phyloP scores from a whole-genome alignment of 345 rosid species.

The Turritis glabra region DNA sequence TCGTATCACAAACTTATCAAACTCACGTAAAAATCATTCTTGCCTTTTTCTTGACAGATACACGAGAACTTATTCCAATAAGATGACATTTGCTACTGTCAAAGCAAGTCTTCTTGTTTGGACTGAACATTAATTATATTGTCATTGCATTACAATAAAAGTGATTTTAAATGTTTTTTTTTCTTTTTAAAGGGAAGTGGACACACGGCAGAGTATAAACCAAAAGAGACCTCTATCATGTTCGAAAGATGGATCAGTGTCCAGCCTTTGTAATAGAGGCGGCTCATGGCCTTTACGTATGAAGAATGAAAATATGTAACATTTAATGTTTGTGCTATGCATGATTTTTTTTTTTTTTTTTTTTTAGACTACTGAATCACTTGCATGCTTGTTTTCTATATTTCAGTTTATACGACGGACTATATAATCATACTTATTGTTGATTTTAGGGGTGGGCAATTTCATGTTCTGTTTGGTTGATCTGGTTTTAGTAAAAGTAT shows the following conservation, averaged over 20 bases:
- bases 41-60: slow-evolving; percentile 37
- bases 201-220: slow-evolving; percentile 23
- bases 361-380: too few species aligned
- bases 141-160: not conserved
- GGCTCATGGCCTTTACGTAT: not conserved
- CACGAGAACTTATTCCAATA: slow-evolving; percentile 48
- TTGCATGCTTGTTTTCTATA: too few species aligned
- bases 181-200: slow-evolving; percentile 28
- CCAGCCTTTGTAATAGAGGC: slow-evolving; percentile 6
- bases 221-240: slow-evolving; percentile 21
- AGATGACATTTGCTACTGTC: slow-evolving; percentile 60
- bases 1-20: not conserved
- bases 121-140: not conserved
- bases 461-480: too few species aligned
- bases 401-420: too few species aligned
- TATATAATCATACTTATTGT: too few species aligned
- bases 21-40: not conserved
- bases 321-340: not conserved
- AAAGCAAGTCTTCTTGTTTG: slow-evolving; percentile 45
- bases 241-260: slow-evolving; percentile 32
- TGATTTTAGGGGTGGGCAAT: too few species aligned
- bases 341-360: too few species aligned
- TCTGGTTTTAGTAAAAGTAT: too few species aligned
- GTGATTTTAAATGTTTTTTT: not conserved
- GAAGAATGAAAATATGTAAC: not conserved